A percentile compares a stretch with the other conserved stretches of the same genome.
Evolutionary conservation across 2,329 filamentous ascomycete genomes (phyloP).

Genomic region (Botrytis medusae): DNA sequence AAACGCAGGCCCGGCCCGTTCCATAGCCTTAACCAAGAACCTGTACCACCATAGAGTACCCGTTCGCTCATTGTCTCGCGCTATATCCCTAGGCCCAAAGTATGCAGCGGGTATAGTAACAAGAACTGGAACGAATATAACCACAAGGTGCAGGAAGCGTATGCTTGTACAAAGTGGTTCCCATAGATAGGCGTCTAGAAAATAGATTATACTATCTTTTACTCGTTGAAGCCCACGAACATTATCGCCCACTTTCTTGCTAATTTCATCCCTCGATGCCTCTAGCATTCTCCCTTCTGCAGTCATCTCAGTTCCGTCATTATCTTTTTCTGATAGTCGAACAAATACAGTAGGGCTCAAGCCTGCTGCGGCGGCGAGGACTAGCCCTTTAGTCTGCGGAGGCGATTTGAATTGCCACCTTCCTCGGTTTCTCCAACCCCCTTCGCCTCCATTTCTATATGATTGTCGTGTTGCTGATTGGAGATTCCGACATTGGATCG

Average conservation of each 20-base stretch:
- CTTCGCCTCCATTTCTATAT: slow-evolving; percentile 23
- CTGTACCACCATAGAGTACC: slow-evolving; percentile 95
- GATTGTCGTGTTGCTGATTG: slow-evolving; percentile 24
- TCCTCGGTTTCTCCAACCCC: not conserved
- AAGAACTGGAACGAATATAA: slow-evolving; percentile 91
- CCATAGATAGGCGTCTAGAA: slow-evolving; percentile 70
- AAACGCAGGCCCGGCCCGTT: slow-evolving; percentile 89
- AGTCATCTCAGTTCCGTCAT: slow-evolving; percentile 60
- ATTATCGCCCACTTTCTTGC: slow-evolving; percentile 63
- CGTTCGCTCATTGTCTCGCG: slow-evolving; percentile 70
- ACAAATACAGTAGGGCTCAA: slow-evolving; percentile 59
- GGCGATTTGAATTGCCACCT: slow-evolving; percentile 23
- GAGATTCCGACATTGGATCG: slow-evolving; percentile 29
- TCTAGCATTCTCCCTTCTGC: slow-evolving; percentile 85
- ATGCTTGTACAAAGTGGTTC: slow-evolving; percentile 86
- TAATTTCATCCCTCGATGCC: slow-evolving; percentile 74
- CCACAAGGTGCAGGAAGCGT: slow-evolving; percentile 81
- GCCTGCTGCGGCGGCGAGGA: slow-evolving; percentile 33
- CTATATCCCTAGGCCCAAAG: slow-evolving; percentile 64
- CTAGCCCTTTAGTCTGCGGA: slow-evolving; percentile 24
- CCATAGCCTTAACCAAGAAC: slow-evolving; percentile 86
- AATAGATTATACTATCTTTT: slow-evolving; percentile 60
- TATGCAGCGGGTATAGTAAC: slow-evolving; percentile 76
- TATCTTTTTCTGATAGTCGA: slow-evolving; percentile 56
- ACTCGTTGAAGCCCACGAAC: slow-evolving; percentile 59